phyloP scores from a whole-genome alignment of 1,139 yeast genomes.

The Kodamaea derodonti region DNA sequence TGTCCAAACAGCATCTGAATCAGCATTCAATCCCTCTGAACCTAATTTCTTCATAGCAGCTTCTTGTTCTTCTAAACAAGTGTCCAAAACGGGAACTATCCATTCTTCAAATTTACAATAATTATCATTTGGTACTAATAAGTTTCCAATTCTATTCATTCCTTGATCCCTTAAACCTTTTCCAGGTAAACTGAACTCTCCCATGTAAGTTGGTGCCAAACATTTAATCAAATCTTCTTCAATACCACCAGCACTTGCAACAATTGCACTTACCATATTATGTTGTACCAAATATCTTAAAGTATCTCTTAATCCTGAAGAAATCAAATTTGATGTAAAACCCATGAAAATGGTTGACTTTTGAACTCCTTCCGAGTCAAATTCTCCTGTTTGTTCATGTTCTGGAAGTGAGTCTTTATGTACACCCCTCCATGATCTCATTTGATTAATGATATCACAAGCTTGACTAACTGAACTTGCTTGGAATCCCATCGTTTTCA shows the following conservation, averaged over 20 bases:
- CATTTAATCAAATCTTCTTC: conserved; percentile 97
- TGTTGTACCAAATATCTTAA: conserved; percentile 85
- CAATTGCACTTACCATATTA: conserved; percentile 91
- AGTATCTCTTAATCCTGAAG: conserved; percentile 91
- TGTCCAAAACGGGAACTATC: conserved; percentile 91
- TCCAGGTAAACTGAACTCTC: conserved; percentile 84
- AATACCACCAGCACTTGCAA: conserved; percentile 95
- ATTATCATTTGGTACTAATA: conserved; percentile 95
- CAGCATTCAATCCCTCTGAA: conserved; percentile 48
- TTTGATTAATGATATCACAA: conserved; percentile 84
- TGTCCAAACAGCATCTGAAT: conserved; percentile 65
- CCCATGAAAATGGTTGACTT: conserved; percentile 92
- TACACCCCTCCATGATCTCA: conserved; percentile 91
- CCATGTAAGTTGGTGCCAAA: conserved; percentile 91
- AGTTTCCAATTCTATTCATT: conserved; percentile 94
- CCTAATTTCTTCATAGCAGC: conserved; percentile 58
- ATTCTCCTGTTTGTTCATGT: conserved; percentile 67
- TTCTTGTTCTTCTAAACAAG: conserved; percentile 85
- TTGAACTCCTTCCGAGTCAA: conserved; percentile 78
- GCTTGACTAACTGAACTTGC: conserved; percentile 84
- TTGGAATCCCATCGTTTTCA: conserved; percentile 98
- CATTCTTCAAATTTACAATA: conserved; percentile 97
- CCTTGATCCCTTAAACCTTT: conserved; percentile 85
- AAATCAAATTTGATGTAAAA: conserved; percentile 92
- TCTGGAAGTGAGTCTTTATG: conserved; percentile 62